phyloP scores from a whole-genome alignment of 2,329 filamentous ascomycete species.

The Fusarium sp. region DNA sequence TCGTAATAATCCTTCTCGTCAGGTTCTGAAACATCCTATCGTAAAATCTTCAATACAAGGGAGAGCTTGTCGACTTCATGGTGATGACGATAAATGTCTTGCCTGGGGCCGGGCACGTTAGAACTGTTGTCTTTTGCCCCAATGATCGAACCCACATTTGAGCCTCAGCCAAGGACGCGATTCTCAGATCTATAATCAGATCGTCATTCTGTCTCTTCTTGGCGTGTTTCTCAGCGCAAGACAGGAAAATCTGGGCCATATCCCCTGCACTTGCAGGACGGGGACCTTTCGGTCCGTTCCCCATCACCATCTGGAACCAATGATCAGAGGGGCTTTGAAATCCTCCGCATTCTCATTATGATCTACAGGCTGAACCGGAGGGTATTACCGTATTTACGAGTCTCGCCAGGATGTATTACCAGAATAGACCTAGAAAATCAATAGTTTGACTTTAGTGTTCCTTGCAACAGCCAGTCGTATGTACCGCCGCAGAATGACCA shows the following conservation, averaged over 20 bases:
- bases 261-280: background rate
- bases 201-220: background rate
- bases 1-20: no score
- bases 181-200: background rate
- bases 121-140: background rate
- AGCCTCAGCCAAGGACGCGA: background rate
- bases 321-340: background rate
- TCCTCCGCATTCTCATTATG: background rate
- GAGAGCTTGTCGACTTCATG: background rate
- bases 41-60: background rate
- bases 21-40: no score
- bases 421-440: background rate
- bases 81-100: background rate
- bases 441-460: conserved; percentile 6
- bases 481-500: background rate
- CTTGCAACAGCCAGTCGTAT: background rate
- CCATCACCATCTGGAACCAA: background rate
- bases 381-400: background rate
- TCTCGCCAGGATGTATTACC: background rate
- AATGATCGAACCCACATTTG: background rate
- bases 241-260: background rate
- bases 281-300: background rate
- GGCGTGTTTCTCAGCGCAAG: background rate
- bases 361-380: background rate
- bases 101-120: no score